Conservation (phyloP, 2,329 filamentous ascomycete genomes). For the Sporothrix variecibatus region DNA sequence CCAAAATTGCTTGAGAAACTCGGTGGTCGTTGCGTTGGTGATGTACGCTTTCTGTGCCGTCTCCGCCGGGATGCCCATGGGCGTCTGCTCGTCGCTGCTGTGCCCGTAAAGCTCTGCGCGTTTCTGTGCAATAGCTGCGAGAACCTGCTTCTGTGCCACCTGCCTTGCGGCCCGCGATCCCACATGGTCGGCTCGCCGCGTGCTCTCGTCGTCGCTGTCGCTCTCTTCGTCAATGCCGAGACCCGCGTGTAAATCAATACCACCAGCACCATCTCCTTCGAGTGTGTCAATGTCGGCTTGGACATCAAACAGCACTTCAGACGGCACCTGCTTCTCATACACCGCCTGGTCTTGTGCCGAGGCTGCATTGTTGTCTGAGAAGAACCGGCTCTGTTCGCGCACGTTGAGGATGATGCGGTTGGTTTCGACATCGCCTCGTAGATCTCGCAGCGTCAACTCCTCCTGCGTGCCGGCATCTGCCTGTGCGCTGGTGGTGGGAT, state of each 20-base stretch:
- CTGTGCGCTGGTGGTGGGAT: slow-evolving; percentile 64
- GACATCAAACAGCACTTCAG: slow-evolving; percentile 66
- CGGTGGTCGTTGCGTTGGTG: slow-evolving; percentile 89
- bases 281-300: slow-evolving; percentile 61
- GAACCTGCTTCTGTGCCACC: slow-evolving; percentile 65
- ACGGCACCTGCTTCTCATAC: slow-evolving; percentile 70
- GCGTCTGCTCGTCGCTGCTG: slow-evolving; percentile 49
- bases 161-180: slow-evolving; percentile 69
- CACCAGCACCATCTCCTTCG: slow-evolving; percentile 50
- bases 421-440: slow-evolving; percentile 72
- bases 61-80: slow-evolving; percentile 58
- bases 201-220: slow-evolving; percentile 61
- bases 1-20: slow-evolving; percentile 99
- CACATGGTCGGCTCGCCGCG: slow-evolving; percentile 50
- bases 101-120: slow-evolving; percentile 60
- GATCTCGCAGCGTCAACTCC: slow-evolving; percentile 75
- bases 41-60: slow-evolving; percentile 61
- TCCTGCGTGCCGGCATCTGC: slow-evolving; percentile 73
- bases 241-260: slow-evolving; percentile 61
- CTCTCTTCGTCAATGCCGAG: slow-evolving; percentile 72
- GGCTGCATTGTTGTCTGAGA: slow-evolving; percentile 61
- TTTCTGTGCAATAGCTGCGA: slow-evolving; percentile 64
- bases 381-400: slow-evolving; percentile 82
- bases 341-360: slow-evolving; percentile 49
- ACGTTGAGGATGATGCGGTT: slow-evolving; percentile 82